These are phyloP conservation scores for Brassica incana DNA, from an alignment of 345 rosid genomes.

Conservation along the genomic window DNA sequence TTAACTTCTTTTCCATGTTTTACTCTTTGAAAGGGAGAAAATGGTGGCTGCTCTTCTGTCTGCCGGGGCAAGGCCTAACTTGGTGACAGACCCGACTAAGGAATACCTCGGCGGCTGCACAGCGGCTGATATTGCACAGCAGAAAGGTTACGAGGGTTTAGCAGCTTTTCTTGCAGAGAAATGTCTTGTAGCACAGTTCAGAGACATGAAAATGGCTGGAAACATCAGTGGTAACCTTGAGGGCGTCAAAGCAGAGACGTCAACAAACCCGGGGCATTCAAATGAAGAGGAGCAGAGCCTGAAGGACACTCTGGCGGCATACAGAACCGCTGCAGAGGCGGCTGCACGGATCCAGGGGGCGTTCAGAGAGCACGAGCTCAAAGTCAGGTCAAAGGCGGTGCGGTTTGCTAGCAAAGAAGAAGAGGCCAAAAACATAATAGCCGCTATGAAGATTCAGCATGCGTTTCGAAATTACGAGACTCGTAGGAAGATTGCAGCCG, in stretches of 20 bases:
- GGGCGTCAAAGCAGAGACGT: conserved; percentile 42
- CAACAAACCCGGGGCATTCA: conserved; percentile 38
- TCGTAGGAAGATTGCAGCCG: conserved; percentile 78
- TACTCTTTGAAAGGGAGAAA: conserved; percentile 64
- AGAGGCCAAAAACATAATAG: conserved; percentile 75
- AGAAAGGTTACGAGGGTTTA: conserved; percentile 76
- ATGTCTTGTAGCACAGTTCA: conserved; percentile 76
- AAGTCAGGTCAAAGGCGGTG: conserved; percentile 45
- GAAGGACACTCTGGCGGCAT: conserved; percentile 83
- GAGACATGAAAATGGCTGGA: conserved; percentile 83
- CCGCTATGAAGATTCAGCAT: conserved; percentile 95
- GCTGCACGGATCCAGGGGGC: conserved; percentile 93
- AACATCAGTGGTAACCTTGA: conserved; percentile 70
- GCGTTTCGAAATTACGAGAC: conserved; percentile 75
- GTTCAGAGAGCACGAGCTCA: conserved; percentile 78
- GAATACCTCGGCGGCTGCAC: conserved; percentile 75
- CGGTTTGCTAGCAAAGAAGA: conserved; percentile 52
- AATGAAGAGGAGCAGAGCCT: conserved; percentile 67
- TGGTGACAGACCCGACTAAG: conserved; percentile 87
- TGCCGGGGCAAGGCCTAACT: conserved; percentile 86
- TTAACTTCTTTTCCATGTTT: neutral
- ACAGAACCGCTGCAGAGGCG: conserved; percentile 87
- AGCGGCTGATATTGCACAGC: conserved; percentile 86
- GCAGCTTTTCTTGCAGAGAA: conserved; percentile 85
- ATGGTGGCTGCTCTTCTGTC: conserved; percentile 93